These are phyloP conservation scores for Chaetomidium leptoderma DNA, from an alignment of 495 filamentous ascomycete genomes.

Conservation along the genomic window DNA sequence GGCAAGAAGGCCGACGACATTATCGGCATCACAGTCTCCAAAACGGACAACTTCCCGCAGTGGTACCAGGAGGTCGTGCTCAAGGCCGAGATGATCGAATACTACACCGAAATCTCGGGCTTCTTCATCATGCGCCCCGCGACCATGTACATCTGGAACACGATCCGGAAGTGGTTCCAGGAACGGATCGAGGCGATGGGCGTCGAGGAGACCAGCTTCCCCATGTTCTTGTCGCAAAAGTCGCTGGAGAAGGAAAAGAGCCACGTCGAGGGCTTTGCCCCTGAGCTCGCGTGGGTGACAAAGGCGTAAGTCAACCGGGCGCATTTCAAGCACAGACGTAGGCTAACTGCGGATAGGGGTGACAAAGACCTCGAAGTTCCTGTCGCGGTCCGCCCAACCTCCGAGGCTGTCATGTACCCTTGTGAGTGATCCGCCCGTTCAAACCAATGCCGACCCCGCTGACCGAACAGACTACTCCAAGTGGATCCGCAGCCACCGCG, in stretches of 20 bases:
- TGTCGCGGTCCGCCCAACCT: slow-evolving; percentile 93
- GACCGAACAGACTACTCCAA: slow-evolving; percentile 80
- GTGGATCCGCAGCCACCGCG: slow-evolving; percentile 91
- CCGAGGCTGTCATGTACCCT: slow-evolving; percentile 86
- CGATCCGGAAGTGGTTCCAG: slow-evolving; percentile 87
- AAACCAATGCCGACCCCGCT: slow-evolving; percentile 63
- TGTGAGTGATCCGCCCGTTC: slow-evolving; percentile 29
- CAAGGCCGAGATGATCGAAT: slow-evolving; percentile 89
- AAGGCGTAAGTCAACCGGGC: slow-evolving; percentile 63
- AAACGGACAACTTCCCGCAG: slow-evolving; percentile 79
- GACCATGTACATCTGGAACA: slow-evolving; percentile 88
- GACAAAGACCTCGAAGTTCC: slow-evolving; percentile 88
- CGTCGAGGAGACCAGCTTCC: slow-evolving; percentile 93
- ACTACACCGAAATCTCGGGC: slow-evolving; percentile 71
- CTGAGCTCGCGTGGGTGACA: slow-evolving; percentile 98
- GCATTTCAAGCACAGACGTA: background rate
- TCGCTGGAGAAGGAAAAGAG: slow-evolving; percentile 92
- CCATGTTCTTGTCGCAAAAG: slow-evolving; percentile 86
- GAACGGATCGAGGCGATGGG: slow-evolving; percentile 78
- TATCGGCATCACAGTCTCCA: slow-evolving; percentile 80
- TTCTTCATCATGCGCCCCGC: slow-evolving; percentile 91
- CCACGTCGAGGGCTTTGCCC: slow-evolving; percentile 95
- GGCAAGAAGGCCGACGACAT: slow-evolving; percentile 56
- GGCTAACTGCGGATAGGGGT: slow-evolving; percentile 48
- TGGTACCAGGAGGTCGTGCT: slow-evolving; percentile 97